phyloP scores from a whole-genome alignment of 108 stramenopile genomes.

The Seminavis robusta region DNA sequence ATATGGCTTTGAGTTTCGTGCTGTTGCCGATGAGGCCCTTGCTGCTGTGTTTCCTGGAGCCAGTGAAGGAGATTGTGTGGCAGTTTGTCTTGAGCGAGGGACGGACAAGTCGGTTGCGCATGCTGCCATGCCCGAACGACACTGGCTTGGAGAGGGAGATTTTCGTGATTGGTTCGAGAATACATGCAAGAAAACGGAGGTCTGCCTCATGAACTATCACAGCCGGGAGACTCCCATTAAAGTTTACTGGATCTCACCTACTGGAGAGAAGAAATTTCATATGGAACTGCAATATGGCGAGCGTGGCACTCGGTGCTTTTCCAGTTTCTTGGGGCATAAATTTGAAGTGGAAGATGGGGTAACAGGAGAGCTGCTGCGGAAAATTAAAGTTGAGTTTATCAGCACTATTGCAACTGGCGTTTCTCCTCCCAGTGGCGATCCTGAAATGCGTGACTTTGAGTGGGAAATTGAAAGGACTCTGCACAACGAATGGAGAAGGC shows the following conservation, averaged over 20 bases:
- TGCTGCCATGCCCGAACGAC: conserved; percentile 31
- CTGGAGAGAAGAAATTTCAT: conserved; percentile 14
- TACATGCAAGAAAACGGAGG: conserved; percentile 39
- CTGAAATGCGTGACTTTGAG: conserved; percentile 36
- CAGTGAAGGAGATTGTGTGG: conserved; percentile 17
- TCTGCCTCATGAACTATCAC: conserved; percentile 62
- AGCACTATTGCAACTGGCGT: conserved; percentile 44
- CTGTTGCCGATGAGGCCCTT: conserved; percentile 2
- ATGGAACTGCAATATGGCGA: conserved; percentile 39
- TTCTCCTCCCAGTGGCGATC: conserved; percentile 22
- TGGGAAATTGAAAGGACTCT: conserved; percentile 36
- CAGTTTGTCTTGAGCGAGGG: conserved; percentile 45
- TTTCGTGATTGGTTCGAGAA: conserved; percentile 22
- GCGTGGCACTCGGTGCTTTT: conserved; percentile 46
- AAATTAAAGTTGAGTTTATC: conserved; percentile 41
- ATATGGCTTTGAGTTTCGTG: neutral
- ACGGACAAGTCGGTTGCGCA: conserved; percentile 25
- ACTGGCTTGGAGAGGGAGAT: conserved; percentile 17
- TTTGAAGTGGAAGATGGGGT: conserved; percentile 45
- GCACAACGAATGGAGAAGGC: conserved; percentile 46
- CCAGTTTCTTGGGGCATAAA: conserved; percentile 51
- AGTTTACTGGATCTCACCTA: conserved; percentile 44
- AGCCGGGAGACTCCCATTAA: conserved; percentile 17
- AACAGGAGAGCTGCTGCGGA: conserved; percentile 24
- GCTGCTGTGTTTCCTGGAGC: neutral